Evolutionary conservation across 169 alveolate genomes (phyloP).

Genomic region (Toxoplasma gondii): DNA sequence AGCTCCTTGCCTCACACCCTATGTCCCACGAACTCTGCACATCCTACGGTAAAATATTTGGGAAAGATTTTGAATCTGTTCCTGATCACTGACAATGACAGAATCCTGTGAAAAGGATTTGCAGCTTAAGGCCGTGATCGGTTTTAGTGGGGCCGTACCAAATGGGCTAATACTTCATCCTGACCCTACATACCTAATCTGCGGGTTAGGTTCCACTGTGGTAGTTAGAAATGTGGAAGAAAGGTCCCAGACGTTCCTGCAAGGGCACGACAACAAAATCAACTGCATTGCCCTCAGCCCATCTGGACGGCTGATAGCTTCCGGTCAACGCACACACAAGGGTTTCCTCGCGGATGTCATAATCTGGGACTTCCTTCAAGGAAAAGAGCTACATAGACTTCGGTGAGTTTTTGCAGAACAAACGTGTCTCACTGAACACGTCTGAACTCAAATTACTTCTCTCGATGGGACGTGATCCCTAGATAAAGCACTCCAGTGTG

Average conservation of each 20-base stretch:
- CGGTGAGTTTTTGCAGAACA: slow-evolving; percentile 61
- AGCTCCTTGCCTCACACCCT: too few species aligned
- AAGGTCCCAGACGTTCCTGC: slow-evolving; percentile 85
- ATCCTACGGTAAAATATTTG: too few species aligned
- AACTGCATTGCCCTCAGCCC: slow-evolving; percentile 79
- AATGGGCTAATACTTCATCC: slow-evolving; percentile 91
- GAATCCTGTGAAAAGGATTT: background rate
- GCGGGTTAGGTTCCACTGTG: slow-evolving; percentile 87
- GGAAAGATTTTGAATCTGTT: background rate
- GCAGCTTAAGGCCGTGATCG: slow-evolving; percentile 60
- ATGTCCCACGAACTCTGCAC: too few species aligned
- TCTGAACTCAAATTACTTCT: too few species aligned
- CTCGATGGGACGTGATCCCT: too few species aligned
- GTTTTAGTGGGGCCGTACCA: slow-evolving; percentile 58
- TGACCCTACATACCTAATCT: slow-evolving; percentile 87
- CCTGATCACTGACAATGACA: background rate
- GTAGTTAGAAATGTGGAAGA: slow-evolving; percentile 85
- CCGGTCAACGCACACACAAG: slow-evolving; percentile 91
- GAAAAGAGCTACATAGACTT: slow-evolving; percentile 77
- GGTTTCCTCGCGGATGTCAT: slow-evolving; percentile 90
- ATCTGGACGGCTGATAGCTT: slow-evolving; percentile 88
- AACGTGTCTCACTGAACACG: background rate
- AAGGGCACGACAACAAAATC: slow-evolving; percentile 89
- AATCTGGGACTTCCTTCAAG: slow-evolving; percentile 88
- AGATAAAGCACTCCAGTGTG: too few species aligned